Evolutionary conservation across 805 yeast species (phyloP), one percentile per base, ranked within the genome.

Genomic region (Nakazawaea ernobii): DNA sequence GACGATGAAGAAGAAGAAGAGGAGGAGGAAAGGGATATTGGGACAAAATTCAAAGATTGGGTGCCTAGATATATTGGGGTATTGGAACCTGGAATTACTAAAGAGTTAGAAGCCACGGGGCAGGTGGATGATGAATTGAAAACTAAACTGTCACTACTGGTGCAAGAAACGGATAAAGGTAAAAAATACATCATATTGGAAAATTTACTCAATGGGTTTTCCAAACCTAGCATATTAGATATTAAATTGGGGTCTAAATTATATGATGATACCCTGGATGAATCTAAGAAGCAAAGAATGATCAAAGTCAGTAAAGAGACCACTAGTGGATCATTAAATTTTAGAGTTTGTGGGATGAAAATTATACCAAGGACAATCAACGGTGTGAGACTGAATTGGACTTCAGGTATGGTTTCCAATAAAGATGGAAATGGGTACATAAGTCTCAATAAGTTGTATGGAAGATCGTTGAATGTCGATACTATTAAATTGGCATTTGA

Each of bases 291-390:
- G 13, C 65, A 64, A 43, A 62, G 98, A 37, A 65, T 92, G 57
- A 67, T 64, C 28, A 64, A 71, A 26, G 97, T 94, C 0, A 76
- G 94, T 39, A 59, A 66, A 1, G 49, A 67, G 0, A 92, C 98
- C 1, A 92, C 98, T 0, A 84, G 94, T 39, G 96, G 97, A 0
- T 68, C 82, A 3, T 68, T 87, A 10, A 75, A 80, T 14, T 81
- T 84, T 53, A 69, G 99, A 50, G 79, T 92, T 3, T 91, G 98
- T 56, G 99, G 99, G 0, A 86, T 92, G 92, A 82, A 82, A 51
- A 63, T 84, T 49, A 55, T 27, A 39, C 46, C 36, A 55, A 55
- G 30, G 32, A n/a, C 29, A 7, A 30, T 14, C 53, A 15, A 46
- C 17, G 43, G 52, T 41, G 52, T 43, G 3, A 29, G 53, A 1